Percentiles rank a stretch among this genome's conserved stretches.
phyloP scores from a whole-genome alignment of 208 protist genomes.

The Paratrypanosoma confusum region DNA sequence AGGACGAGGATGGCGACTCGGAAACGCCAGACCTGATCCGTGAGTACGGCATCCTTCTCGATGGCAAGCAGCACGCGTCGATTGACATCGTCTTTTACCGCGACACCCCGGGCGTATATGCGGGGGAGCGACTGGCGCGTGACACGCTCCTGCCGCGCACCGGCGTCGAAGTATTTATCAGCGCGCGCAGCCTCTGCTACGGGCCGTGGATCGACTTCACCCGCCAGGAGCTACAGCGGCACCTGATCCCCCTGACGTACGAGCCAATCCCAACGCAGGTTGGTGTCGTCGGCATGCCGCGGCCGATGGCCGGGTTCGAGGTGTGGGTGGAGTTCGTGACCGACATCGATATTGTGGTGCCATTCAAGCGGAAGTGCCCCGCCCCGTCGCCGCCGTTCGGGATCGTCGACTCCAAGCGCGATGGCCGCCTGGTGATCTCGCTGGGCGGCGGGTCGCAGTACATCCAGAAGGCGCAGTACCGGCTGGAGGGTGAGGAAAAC shows the following conservation, averaged over 20 bases:
- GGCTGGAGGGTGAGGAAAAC: constrained; percentile 52
- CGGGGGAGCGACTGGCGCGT: constrained; percentile 43
- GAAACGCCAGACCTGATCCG: constrained; percentile 34
- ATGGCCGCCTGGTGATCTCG: constrained; percentile 41
- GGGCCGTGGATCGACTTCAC: constrained; percentile 82
- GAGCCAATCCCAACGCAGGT: constrained; percentile 40
- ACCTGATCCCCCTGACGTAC: constrained; percentile 73
- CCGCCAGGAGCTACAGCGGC: constrained; percentile 59
- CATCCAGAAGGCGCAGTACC: constrained; percentile 63
- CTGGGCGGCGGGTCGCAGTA: constrained; percentile 65
- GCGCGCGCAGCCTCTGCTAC: constrained; percentile 49
- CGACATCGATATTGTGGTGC: constrained; percentile 46
- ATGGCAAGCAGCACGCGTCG: constrained; percentile 47
- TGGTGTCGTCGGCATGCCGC: constrained; percentile 52
- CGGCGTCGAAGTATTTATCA: constrained; percentile 71
- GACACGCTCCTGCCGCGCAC: constrained; percentile 41
- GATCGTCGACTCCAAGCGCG: constrained; percentile 57
- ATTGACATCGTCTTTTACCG: constrained; percentile 70
- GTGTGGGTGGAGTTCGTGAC: constrained; percentile 65
- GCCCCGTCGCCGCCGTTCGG: constrained; percentile 76
- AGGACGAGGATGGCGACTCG: constrained; percentile 9
- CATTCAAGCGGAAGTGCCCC: constrained; percentile 66
- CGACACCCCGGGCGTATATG: constrained; percentile 74
- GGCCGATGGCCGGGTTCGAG: constrained; percentile 67
- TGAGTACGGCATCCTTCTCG: constrained; percentile 66